Evolutionary conservation across 345 rosid species (phyloP).

Genomic region (Salix exigua): DNA sequence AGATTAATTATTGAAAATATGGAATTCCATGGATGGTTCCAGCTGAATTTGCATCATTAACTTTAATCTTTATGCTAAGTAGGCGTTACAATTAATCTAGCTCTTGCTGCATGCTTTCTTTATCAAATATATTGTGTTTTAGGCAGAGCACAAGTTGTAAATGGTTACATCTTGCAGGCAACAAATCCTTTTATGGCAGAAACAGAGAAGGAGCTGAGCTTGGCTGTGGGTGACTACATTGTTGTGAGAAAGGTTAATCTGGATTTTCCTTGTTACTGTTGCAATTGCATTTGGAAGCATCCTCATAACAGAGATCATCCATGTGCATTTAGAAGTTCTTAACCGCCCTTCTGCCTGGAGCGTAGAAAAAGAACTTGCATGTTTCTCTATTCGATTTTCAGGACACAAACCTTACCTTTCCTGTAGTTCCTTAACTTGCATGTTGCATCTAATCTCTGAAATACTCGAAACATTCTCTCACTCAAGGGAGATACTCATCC

Average conservation of each 20-base stretch:
- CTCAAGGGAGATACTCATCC: background rate
- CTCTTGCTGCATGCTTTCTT: background rate
- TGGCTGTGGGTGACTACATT: conserved; percentile 74
- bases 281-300: conserved; percentile 2
- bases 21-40: background rate
- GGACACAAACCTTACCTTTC: background rate
- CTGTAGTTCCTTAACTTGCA: conserved; percentile 1
- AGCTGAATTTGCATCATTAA: background rate
- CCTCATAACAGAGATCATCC: conserved; percentile 3
- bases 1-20: background rate
- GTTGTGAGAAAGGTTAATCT: conserved; percentile 78
- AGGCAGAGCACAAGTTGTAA: background rate
- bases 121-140: background rate
- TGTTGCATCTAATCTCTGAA: background rate
- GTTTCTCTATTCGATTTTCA: background rate
- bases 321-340: background rate
- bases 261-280: conserved; percentile 7
- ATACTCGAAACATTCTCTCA: background rate
- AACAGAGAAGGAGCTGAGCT: conserved; percentile 86
- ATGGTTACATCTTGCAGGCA: conserved; percentile 45
- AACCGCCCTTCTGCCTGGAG: background rate
- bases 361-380: background rate
- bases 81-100: background rate
- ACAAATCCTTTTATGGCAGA: conserved; percentile 62
- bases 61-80: background rate